Base-by-base conservation (phyloP, 2,329 filamentous ascomycete genomes). In the Cercospora sp. region DNA sequence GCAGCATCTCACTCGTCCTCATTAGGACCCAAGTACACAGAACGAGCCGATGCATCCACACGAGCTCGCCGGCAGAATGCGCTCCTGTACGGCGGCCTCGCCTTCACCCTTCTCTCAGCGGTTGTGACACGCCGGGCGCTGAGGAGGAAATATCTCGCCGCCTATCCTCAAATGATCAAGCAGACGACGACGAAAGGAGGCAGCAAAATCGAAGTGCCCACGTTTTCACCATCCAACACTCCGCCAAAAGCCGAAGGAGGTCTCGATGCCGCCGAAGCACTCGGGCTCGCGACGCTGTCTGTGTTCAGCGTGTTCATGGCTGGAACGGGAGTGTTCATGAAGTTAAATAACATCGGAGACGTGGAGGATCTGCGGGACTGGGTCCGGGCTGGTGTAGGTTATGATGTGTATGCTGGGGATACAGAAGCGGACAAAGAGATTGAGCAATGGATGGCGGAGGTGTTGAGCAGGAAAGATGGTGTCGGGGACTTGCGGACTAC, bases 231-330 rank as follows among this genome's bases (percentile, higher is more conserved):
- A 1, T 71, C 70, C 6, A 71, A 72, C 33, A 65, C 61, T 20
- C 63, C 60, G 13, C 64, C 67, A 4, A 72, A 69, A 33, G 70
- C 68, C 8, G 71, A 90, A 75, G 89, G 89, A 7, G 85, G 87
- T 1, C 78, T 91, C 45, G 90, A 97, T 70, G 94, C 94, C 0
- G 81, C 91, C 36, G 91, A 96, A 79, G 94, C 94, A 0, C 83
- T 99, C 23, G 91, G 90, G 60, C 83, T 97, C 39, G 95, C 94
- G 0, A 97, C 94, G 0, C 85, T 97, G 73, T 97, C 97, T 74
- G 92, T 95, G 12, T 76, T 89, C 33, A 91, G 89, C 73, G 87
- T 95, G 60, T 89, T 86, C 0, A 88, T 97, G 78, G 88, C 96
- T 85, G 80, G 86, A 8, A 85, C 87, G 0, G 95, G 94, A 3